phyloP scores from a whole-genome alignment of 441 rosid species.

The Brassica hybrid region DNA sequence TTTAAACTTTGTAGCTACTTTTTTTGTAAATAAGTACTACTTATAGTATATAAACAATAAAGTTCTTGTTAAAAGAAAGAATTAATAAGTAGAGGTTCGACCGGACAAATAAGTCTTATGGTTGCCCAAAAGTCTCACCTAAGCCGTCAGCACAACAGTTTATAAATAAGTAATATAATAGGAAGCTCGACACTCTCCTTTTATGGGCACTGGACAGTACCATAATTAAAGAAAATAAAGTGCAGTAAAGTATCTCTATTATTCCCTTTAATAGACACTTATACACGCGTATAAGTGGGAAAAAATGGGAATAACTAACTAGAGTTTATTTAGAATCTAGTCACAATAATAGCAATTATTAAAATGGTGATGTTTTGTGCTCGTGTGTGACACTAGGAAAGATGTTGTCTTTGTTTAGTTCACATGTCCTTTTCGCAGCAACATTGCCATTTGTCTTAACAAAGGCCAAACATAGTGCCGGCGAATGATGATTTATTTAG shows the following conservation, averaged over 20 bases:
- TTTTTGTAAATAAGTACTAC: not conserved
- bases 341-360: constrained; percentile 19
- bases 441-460: constrained; percentile 37
- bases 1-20: not conserved
- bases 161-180: not conserved
- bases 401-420: constrained; percentile 36
- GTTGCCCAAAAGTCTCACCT: not conserved
- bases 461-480: constrained; percentile 40
- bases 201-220: constrained; percentile 1
- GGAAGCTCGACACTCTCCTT: not conserved
- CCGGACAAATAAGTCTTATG: constrained; percentile 8
- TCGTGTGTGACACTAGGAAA: constrained; percentile 44
- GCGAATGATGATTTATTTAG: constrained; percentile 36
- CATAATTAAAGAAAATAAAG: not conserved
- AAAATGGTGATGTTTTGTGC: constrained; percentile 11
- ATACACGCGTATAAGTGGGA: constrained; percentile 38
- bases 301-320: constrained; percentile 12
- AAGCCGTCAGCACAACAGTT: constrained; percentile 2
- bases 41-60: not conserved
- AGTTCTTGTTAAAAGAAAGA: not conserved
- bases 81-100: constrained; percentile 4
- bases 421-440: constrained; percentile 36
- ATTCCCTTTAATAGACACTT: not conserved
- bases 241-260: not conserved
- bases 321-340: constrained; percentile 24